Evolutionary conservation across 2,329 filamentous ascomycete genomes (phyloP).

Genomic region (Diaporthe vaccinii): DNA sequence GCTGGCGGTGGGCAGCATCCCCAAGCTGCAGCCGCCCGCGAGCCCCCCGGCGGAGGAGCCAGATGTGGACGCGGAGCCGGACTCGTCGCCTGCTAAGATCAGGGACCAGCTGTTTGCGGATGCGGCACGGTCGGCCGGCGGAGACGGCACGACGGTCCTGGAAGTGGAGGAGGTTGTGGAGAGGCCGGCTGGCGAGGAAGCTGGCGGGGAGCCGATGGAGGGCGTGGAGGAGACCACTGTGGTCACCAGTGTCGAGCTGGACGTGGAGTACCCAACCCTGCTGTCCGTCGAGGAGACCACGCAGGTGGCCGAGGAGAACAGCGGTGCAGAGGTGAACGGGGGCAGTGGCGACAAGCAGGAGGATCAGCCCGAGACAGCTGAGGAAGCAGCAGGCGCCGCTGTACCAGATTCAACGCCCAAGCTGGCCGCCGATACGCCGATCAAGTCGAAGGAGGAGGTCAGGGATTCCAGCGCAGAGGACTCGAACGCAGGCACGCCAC

Average conservation of each 20-base stretch:
- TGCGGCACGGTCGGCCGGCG: background rate
- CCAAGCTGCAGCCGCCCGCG: conserved; percentile 14
- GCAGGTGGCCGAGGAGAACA: background rate
- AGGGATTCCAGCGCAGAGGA: conserved; percentile 38
- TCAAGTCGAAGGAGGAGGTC: conserved; percentile 21
- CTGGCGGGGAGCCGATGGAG: conserved; percentile 28
- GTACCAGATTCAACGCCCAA: background rate
- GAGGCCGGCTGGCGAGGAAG: conserved; percentile 9
- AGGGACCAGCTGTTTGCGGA: conserved; percentile 34
- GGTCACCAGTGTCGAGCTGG: conserved; percentile 26
- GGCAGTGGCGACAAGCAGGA: background rate
- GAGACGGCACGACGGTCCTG: background rate
- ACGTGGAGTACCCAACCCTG: conserved; percentile 29
- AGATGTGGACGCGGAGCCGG: background rate
- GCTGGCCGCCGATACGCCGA: conserved; percentile 17
- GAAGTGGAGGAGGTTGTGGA: conserved; percentile 21
- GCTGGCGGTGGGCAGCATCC: conserved; percentile 11
- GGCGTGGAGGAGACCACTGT: conserved; percentile 28
- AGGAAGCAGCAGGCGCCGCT: background rate
- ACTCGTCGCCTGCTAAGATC: conserved; percentile 38
- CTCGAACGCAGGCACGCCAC: conserved; percentile 38
- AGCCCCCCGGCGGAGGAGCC: background rate
- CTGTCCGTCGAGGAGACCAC: conserved; percentile 34
- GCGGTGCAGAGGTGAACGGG: background rate
- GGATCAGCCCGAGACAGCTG: background rate